Percentiles rank a stretch among this genome's conserved stretches.
phyloP scores from a whole-genome alignment of 1,284 basidiomycete genomes.

The Trametes polyzona region DNA sequence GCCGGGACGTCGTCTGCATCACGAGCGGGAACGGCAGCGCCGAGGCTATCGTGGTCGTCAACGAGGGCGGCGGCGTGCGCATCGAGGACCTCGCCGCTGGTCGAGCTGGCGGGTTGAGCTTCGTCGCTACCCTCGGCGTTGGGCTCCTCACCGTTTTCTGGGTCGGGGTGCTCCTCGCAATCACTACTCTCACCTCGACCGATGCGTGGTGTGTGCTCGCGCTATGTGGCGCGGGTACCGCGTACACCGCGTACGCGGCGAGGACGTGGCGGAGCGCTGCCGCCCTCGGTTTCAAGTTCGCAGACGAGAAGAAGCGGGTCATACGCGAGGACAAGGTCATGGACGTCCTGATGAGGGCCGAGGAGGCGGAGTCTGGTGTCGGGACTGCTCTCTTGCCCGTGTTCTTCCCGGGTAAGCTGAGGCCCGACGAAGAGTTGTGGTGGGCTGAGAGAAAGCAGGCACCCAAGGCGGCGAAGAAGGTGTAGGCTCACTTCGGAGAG shows the following conservation, averaged over 20 bases:
- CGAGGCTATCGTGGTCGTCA: constrained; percentile 32
- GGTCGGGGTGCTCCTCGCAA: constrained; percentile 23
- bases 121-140: constrained; percentile 2
- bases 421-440: constrained; percentile 25
- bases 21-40: constrained; percentile 34
- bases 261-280: constrained; percentile 17
- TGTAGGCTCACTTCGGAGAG: no score
- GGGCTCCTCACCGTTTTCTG: constrained; percentile 24
- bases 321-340: constrained; percentile 28
- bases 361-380: constrained; percentile 21
- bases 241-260: constrained; percentile 25
- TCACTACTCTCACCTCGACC: constrained; percentile 15
- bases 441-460: constrained; percentile 14
- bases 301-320: constrained; percentile 12
- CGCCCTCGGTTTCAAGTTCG: constrained; percentile 25
- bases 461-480: constrained; percentile 1
- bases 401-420: constrained; percentile 26
- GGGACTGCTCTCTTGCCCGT: constrained; percentile 25
- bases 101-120: constrained; percentile 12
- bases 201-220: constrained; percentile 30
- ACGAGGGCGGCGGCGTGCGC: constrained; percentile 27
- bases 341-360: constrained; percentile 17
- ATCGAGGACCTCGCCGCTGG: constrained; percentile 34
- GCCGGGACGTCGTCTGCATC: constrained; percentile 30
- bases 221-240: constrained; percentile 20